A percentile compares a stretch with the other conserved stretches of the same genome.
Evolutionary conservation across 1,284 basidiomycete species (phyloP).

Genomic region (Laetiporus sulphureus): DNA sequence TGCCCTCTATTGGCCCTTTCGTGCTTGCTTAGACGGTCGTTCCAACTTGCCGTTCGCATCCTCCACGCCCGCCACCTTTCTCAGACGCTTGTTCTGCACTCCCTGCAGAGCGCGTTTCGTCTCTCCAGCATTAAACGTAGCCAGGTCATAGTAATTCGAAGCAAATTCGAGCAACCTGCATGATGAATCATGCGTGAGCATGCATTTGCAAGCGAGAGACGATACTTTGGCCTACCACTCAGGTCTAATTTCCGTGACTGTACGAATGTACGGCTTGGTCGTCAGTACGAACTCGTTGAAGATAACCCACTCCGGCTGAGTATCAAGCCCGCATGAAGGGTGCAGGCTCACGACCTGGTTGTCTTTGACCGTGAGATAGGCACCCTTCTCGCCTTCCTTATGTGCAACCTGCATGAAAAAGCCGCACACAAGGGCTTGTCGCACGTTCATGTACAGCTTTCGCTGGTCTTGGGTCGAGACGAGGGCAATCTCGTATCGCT

Average conservation of each 20-base stretch:
- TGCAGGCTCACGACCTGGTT: constrained; percentile 92
- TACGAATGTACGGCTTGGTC: constrained; percentile 85
- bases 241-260: constrained; percentile 81
- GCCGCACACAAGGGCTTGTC: constrained; percentile 83
- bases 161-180: constrained; percentile 81
- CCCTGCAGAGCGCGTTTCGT: constrained; percentile 60
- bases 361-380: constrained; percentile 89
- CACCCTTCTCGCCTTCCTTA: constrained; percentile 87
- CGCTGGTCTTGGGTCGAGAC: constrained; percentile 76
- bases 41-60: not conserved
- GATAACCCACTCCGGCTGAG: constrained; percentile 91
- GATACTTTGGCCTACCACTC: constrained; percentile 61
- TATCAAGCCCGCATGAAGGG: constrained; percentile 88
- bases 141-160: constrained; percentile 69
- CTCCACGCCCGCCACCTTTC: constrained; percentile 13
- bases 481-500: constrained; percentile 81
- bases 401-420: constrained; percentile 99
- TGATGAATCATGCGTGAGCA: not conserved
- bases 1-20: no score
- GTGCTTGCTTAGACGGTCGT: constrained; percentile 4
- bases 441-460: constrained; percentile 76
- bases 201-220: not conserved
- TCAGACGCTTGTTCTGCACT: constrained; percentile 31
- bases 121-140: constrained; percentile 62
- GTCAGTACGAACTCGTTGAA: constrained; percentile 99